These are phyloP conservation scores for Colletotrichum limetticola DNA, from an alignment of 2,329 filamentous ascomycete species.

Conservation along the genomic window DNA sequence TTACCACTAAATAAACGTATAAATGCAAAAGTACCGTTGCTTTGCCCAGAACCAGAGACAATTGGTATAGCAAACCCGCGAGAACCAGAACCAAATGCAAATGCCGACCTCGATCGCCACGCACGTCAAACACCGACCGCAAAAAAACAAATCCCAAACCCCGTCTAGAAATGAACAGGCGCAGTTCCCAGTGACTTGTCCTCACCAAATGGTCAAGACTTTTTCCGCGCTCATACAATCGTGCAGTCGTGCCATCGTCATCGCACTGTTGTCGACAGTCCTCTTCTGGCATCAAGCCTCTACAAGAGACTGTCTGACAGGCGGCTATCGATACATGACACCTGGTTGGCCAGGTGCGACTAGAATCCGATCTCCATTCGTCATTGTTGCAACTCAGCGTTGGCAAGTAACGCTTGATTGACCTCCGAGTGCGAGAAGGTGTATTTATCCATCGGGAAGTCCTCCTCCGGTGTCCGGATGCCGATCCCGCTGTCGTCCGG, in stretches of 20 bases:
- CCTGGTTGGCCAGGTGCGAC: slow-evolving; percentile 29
- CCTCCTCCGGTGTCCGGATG: slow-evolving; percentile 74
- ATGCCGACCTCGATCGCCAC: slow-evolving; percentile 29
- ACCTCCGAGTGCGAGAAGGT: slow-evolving; percentile 52
- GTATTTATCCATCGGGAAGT: slow-evolving; percentile 71
- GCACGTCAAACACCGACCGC: slow-evolving; percentile 27
- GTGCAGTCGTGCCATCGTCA: slow-evolving; percentile 37
- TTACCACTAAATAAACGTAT: slow-evolving; percentile 33
- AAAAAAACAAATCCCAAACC: slow-evolving; percentile 23
- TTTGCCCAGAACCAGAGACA: slow-evolving; percentile 28
- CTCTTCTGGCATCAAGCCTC: slow-evolving; percentile 31
- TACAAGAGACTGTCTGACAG: slow-evolving; percentile 20
- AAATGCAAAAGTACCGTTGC: slow-evolving; percentile 27
- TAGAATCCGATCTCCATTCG: slow-evolving; percentile 1
- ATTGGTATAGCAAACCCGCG: slow-evolving; percentile 32
- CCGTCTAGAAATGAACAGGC: slow-evolving; percentile 28
- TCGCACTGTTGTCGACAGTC: slow-evolving; percentile 30
- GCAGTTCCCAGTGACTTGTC: slow-evolving; percentile 6
- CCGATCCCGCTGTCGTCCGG: slow-evolving; percentile 80
- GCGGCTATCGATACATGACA: slow-evolving; percentile 31
- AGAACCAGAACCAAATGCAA: slow-evolving; percentile 29
- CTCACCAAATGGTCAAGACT: slow-evolving; percentile 15
- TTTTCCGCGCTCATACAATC: slow-evolving; percentile 36
- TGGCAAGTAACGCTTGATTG: slow-evolving; percentile 46
- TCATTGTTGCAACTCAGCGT: slow-evolving; percentile 42